Conservation (phyloP, 805 yeast genomes). For the Candida maltosa region DNA sequence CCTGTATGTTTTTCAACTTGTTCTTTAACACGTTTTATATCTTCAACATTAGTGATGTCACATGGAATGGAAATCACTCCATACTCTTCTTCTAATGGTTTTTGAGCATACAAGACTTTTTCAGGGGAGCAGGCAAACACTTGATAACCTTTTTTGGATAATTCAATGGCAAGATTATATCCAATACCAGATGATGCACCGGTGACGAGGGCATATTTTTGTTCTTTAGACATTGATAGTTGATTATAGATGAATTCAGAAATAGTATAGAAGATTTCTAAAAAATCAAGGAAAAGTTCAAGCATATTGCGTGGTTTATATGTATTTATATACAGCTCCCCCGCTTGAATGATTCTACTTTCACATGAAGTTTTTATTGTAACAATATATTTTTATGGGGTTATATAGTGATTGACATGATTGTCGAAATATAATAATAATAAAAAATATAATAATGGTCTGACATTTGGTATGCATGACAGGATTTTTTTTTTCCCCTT, state of each 20-base stretch:
- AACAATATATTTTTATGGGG: no score
- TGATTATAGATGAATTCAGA: neutral
- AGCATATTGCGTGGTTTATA: neutral
- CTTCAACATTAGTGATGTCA: slow-evolving; percentile 33
- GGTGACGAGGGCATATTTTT: slow-evolving; percentile 43
- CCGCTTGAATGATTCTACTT: no score
- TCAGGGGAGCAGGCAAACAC: slow-evolving; percentile 61
- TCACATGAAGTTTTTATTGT: no score
- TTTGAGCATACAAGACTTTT: slow-evolving; percentile 52
- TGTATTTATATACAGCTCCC: no score
- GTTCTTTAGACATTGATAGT: neutral
- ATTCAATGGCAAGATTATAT: slow-evolving; percentile 38
- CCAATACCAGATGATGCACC: slow-evolving; percentile 55
- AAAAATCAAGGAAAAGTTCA: neutral
- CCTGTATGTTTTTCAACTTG: slow-evolving; percentile 21
- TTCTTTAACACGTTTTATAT: slow-evolving; percentile 20
- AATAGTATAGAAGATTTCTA: no score
- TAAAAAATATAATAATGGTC: no score
- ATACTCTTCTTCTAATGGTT: slow-evolving; percentile 32
- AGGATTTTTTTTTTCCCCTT: no score
- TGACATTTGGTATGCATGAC: no score
- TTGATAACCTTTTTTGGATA: slow-evolving; percentile 44
- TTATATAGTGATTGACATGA: no score
- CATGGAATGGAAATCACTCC: slow-evolving; percentile 27
- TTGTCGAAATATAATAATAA: no score